Evolutionary conservation across 208 protist genomes (phyloP), one percentile per base, ranked within the genome.

Genomic region (Strigomonas culicis): DNA sequence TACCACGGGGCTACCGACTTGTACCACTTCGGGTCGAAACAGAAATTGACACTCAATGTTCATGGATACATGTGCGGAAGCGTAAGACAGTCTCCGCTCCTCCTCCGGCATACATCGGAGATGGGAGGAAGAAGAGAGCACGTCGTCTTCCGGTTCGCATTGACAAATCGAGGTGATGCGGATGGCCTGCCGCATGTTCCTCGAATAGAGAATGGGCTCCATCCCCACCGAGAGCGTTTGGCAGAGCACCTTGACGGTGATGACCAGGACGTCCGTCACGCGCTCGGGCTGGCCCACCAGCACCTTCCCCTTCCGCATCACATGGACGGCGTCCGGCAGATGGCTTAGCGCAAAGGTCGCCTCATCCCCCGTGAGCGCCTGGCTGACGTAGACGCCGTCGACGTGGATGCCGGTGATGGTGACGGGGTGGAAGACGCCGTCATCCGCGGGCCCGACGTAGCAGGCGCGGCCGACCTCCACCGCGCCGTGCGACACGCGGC

Each of bases 321-420:
- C 64, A 27, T 83, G 79, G 2, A 94, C 74, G 46, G 43, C 61
- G 4, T 28, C 49, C 6, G 88, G 88, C 24, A 94, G 66, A 4
- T 91, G 85, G 41, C 95, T 89, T 3, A 99, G 67, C 1, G 96
- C 97, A 80, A 99, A 90, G 1, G 82, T 92, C 21, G 88, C 93
- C 44, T 95, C 88, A 58, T 97, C 86, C n/a, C 87, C 83, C 3
- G 82, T 76, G 63, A 73, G 67, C 2, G 93, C 98, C 44, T 78
- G 58, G 60, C 90, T 97, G 1, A 98, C 94, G 55, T 96, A 86
- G 17, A 84, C 72, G 46, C 96, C 80, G 28, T 97, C 93, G 31
- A 97, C 84, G 58, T 99, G 97, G 57, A 99, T 97, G 34, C 83
- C 81, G 50, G 90, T 82, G 17, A 98, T 59, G 32, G 62, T 55